Conservation (phyloP, 257 asterid species). For the Anisodus acutangulus region DNA sequence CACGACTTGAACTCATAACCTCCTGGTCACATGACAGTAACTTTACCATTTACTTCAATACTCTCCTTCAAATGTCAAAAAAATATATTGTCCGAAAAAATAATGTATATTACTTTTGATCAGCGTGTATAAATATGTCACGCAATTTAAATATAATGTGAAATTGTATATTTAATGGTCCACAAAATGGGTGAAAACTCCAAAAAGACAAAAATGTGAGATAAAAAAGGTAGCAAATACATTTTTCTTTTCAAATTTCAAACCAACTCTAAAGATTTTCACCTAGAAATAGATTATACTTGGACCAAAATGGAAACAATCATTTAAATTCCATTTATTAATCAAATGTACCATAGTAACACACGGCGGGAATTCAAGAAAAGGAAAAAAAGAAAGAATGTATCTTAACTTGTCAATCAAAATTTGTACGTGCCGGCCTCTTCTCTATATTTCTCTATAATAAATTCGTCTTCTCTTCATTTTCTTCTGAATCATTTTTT, state of each 20-base stretch:
- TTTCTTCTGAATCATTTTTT: neutral
- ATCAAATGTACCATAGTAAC: too few species aligned
- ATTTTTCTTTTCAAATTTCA: neutral
- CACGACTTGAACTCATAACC: too few species aligned
- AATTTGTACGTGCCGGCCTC: constrained; percentile 34
- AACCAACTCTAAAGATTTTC: neutral
- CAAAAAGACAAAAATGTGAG: too few species aligned
- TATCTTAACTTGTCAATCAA: neutral
- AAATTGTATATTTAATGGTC: neutral
- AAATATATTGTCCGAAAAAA: neutral
- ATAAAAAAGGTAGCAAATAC: neutral
- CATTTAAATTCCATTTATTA: neutral
- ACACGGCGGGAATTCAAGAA: constrained; percentile 7
- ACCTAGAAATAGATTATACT: neutral
- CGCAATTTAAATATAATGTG: neutral
- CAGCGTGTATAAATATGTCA: neutral
- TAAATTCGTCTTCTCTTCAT: neutral
- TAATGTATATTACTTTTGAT: neutral
- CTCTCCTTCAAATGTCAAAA: too few species aligned
- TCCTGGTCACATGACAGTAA: too few species aligned
- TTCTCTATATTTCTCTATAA: neutral
- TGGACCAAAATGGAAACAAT: neutral
- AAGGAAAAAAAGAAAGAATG: neutral
- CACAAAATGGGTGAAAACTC: neutral
- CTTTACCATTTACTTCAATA: too few species aligned